Base-by-base conservation (phyloP, 2,329 filamentous ascomycete genomes). In the Tolypocladium nubicola region DNA sequence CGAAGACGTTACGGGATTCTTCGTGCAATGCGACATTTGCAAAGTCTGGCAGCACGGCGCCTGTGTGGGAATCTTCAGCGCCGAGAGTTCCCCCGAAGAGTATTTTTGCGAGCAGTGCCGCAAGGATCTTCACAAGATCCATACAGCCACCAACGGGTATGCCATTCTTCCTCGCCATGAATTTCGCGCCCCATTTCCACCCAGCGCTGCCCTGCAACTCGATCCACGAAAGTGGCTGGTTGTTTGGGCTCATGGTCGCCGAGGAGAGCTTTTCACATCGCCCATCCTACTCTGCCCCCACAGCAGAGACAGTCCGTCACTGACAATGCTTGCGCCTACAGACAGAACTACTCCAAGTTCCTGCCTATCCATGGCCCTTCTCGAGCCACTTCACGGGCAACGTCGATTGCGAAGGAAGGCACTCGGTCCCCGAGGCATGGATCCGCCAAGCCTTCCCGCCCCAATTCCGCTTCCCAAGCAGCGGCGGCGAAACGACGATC, bases 21-120 rank as follows among this genome's bases (percentile, higher is more conserved):
- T 97, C 74, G 92, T 99, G 63, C 93, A 97, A 77, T 99, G 94
- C 81, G 94, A 97, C 74, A 80, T 89, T 62, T 99, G 94, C 79
- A 95, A 96, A 71, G 94, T 97, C 61, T 99, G 93, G 94, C 94
- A 99, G 72, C 94, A 99, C 71, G 94, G 94, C 66, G 93, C 92
- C 60, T 99, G 94, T 69, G 93, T 99, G 59, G 93, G 94, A 60
- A 96, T 99, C 67, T 91, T 96, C 76, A 94, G 94, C 64, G 93
- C 96, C 73, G 87, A 89, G 64, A 87, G 88, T 70, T 93, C 90
- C 63, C 94, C 94, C 11, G 93, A 97, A 56, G 92, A 97, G 72
- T 99, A 99, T 76, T 99, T 94, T 70, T 99, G 94, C 75, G 94
- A 99, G 75, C 83, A 90, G 71, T 99, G 94, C 75, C 86, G 89